Percentiles rank a stretch among this genome's conserved stretches.
These are phyloP conservation scores for Artemisia annua DNA, from an alignment of 129 eudicot species.

Conservation along the genomic window DNA sequence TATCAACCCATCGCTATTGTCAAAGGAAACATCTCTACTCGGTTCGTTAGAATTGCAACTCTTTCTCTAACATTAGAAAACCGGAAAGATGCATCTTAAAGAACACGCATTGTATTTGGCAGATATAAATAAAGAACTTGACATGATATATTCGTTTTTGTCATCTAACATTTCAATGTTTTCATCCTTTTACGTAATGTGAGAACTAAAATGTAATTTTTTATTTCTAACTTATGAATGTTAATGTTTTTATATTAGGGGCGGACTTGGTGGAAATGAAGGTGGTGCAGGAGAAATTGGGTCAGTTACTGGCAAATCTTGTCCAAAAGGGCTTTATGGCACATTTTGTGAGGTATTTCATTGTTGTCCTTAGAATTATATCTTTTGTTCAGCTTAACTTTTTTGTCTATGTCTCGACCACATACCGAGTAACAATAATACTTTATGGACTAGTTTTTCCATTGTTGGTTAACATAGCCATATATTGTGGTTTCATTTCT, in stretches of 20 bases:
- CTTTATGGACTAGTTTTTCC: neutral
- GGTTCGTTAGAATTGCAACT: slow-evolving; percentile 46
- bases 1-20: slow-evolving; percentile 85
- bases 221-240: slow-evolving; percentile 9
- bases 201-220: neutral
- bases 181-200: neutral
- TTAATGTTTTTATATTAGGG: slow-evolving; percentile 40
- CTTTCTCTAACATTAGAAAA: neutral
- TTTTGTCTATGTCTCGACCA: neutral
- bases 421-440: slow-evolving; percentile 14
- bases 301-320: slow-evolving; percentile 69
- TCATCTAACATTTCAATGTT: slow-evolving; percentile 2
- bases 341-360: slow-evolving; percentile 71
- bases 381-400: neutral
- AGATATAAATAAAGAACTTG: neutral
- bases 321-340: slow-evolving; percentile 91
- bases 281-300: slow-evolving; percentile 64
- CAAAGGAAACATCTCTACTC: slow-evolving; percentile 63
- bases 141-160: neutral
- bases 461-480: slow-evolving; percentile 13
- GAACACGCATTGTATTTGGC: neutral
- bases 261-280: slow-evolving; percentile 60
- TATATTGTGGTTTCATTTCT: neutral
- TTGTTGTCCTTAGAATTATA: slow-evolving; percentile 9
- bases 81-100: neutral